Evolutionary conservation across 2,329 filamentous ascomycete species (phyloP).

Genomic region (Lachnellula subtilissima): DNA sequence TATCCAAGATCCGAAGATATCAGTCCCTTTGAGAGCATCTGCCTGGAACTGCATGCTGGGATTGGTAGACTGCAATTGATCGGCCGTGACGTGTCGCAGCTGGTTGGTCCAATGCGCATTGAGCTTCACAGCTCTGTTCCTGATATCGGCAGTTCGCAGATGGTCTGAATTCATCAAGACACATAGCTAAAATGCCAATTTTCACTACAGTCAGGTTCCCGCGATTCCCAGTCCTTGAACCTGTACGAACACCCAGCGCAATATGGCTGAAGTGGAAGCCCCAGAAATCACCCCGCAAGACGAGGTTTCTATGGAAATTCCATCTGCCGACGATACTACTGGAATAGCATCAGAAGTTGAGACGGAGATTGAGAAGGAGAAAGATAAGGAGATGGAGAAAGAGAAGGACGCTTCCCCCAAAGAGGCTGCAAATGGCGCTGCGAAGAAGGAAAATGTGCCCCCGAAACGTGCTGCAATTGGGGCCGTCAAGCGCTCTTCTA

Average conservation of each 20-base stretch:
- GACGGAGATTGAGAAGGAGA: conserved; percentile 27
- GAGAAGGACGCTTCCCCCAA: conserved; percentile 31
- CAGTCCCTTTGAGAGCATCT: background rate
- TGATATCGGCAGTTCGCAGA: conserved; percentile 9
- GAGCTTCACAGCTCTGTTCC: conserved; percentile 9
- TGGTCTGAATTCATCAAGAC: background rate
- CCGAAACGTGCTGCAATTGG: conserved; percentile 1
- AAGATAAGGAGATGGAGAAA: conserved; percentile 27
- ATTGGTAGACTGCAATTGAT: background rate
- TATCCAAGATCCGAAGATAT: background rate
- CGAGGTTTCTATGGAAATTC: conserved; percentile 17
- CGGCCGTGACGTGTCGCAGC: conserved; percentile 24
- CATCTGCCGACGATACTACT: conserved; percentile 25
- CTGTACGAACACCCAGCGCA: conserved; percentile 8
- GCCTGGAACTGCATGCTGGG: background rate
- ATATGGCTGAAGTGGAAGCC: conserved; percentile 29
- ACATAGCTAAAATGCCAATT: conserved; percentile 12
- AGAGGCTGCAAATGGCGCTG: conserved; percentile 18
- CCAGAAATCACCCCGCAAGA: conserved; percentile 19
- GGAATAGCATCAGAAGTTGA: conserved; percentile 25
- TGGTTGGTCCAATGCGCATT: conserved; percentile 11
- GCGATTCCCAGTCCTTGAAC: background rate
- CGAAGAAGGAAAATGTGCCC: conserved; percentile 21
- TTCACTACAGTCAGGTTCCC: conserved; percentile 1
- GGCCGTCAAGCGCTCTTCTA: background rate